Percentiles rank a stretch among this genome's conserved stretches.
Evolutionary conservation across 2,329 filamentous ascomycete genomes (phyloP).

Genomic region (Alternaria viburni): DNA sequence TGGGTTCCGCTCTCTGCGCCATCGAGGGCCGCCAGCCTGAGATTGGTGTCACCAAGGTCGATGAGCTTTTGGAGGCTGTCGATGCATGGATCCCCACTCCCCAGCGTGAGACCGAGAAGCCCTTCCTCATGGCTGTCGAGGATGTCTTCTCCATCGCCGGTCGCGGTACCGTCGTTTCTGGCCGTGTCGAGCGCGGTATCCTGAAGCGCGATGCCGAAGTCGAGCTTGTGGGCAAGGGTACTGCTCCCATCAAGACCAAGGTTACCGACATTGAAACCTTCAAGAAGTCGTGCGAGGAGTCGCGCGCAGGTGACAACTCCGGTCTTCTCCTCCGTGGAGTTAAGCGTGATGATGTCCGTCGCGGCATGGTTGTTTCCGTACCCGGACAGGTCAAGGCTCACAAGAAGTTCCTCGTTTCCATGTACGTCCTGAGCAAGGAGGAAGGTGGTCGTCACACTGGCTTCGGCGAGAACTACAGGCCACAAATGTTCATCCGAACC

Average conservation of each 20-base stretch:
- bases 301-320: slow-evolving; percentile 96
- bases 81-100: slow-evolving; percentile 98
- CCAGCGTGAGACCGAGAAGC: slow-evolving; percentile 92
- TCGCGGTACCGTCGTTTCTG: slow-evolving; percentile 95
- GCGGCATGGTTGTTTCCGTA: slow-evolving; percentile 91
- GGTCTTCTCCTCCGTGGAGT: slow-evolving; percentile 95
- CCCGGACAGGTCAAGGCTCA: slow-evolving; percentile 86
- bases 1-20: slow-evolving; percentile 95
- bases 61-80: slow-evolving; percentile 87
- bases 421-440: slow-evolving; percentile 97
- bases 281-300: slow-evolving; percentile 99
- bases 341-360: slow-evolving; percentile 90
- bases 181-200: slow-evolving; percentile 93
- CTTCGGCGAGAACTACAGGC: slow-evolving; percentile 95
- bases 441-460: slow-evolving; percentile 97
- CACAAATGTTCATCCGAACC: slow-evolving; percentile 94
- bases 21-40: slow-evolving; percentile 86
- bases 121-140: slow-evolving; percentile 98
- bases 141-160: slow-evolving; percentile 67
- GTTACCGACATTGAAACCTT: slow-evolving; percentile 99
- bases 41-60: slow-evolving; percentile 86
- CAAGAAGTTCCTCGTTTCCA: slow-evolving; percentile 89
- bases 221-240: slow-evolving; percentile 89
- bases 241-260: slow-evolving; percentile 91
- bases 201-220: slow-evolving; percentile 95